phyloP scores from a whole-genome alignment of 345 rosid species.

The Nephelium lappaceum region DNA sequence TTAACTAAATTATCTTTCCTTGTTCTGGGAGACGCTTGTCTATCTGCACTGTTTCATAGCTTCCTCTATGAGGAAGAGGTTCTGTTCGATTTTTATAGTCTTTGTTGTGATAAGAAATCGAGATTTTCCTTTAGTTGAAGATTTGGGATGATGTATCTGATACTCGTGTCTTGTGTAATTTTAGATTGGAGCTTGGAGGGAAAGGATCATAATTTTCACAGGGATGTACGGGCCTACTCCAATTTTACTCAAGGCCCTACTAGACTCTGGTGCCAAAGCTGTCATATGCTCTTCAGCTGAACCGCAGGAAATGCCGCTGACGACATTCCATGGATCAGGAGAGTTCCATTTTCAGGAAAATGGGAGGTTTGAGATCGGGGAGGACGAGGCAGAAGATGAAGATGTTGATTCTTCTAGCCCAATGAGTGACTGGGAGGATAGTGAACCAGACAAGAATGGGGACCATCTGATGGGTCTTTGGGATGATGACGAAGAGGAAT shows the following conservation, averaged over 20 bases:
- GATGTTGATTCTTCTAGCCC: constrained; percentile 63
- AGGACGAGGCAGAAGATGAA: constrained; percentile 84
- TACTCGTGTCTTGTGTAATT: constrained; percentile 17
- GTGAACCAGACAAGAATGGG: constrained; percentile 60
- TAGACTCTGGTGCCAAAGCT: constrained; percentile 92
- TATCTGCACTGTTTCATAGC: constrained; percentile 2
- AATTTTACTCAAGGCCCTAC: constrained; percentile 60
- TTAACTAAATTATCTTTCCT: constrained; percentile 2
- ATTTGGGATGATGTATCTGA: neutral
- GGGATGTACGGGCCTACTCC: constrained; percentile 80
- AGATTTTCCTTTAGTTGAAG: neutral
- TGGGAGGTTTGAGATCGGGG: constrained; percentile 92
- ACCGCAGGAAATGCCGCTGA: constrained; percentile 59
- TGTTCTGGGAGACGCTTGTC: neutral
- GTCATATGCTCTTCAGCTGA: constrained; percentile 72
- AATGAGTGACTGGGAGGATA: constrained; percentile 94
- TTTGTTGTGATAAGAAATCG: neutral
- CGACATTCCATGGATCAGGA: constrained; percentile 50
- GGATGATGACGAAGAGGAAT: constrained; percentile 79
- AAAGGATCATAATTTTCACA: constrained; percentile 83
- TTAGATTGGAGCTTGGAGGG: constrained; percentile 98
- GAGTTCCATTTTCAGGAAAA: constrained; percentile 57
- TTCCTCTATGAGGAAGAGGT: neutral
- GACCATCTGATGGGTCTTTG: constrained; percentile 45
- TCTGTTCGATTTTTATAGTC: neutral